A percentile compares a stretch with the other conserved stretches of the same genome.
These are phyloP conservation scores for Rhodotorula sp. DNA, from an alignment of 1,284 basidiomycete species.

Conservation along the genomic window DNA sequence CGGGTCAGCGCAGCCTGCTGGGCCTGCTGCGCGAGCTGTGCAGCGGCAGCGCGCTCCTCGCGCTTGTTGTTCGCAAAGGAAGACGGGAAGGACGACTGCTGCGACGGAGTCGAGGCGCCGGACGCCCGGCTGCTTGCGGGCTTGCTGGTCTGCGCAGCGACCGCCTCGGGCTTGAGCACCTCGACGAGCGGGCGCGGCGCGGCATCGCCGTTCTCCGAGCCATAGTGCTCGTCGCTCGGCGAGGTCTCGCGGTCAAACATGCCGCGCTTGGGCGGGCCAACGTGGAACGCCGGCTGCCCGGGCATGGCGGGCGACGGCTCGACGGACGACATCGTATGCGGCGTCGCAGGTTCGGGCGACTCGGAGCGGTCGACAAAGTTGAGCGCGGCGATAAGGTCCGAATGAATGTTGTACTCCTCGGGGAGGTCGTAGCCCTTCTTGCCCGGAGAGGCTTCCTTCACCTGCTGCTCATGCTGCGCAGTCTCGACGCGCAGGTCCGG, in stretches of 20 bases:
- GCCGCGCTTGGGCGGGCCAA: conserved; percentile 28
- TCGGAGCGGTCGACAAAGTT: conserved; percentile 35
- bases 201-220: background rate
- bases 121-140: background rate
- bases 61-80: conserved; percentile 42
- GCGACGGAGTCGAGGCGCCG: background rate
- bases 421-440: background rate
- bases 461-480: background rate
- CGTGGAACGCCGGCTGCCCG: conserved; percentile 4
- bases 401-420: conserved; percentile 32
- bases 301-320: conserved; percentile 21
- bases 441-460: background rate
- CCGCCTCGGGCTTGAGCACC: background rate
- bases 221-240: conserved; percentile 28
- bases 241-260: conserved; percentile 13
- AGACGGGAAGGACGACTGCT: conserved; percentile 30
- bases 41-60: conserved; percentile 42
- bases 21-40: conserved; percentile 39
- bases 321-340: conserved; percentile 15
- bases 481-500: background rate
- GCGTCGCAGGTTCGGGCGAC: conserved; percentile 20
- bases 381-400: conserved; percentile 38
- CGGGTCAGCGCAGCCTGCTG: conserved; percentile 35
- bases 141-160: background rate
- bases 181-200: background rate